Evolutionary conservation across 2,329 filamentous ascomycete genomes (phyloP).

Genomic region (Fusarium fujikuroi): DNA sequence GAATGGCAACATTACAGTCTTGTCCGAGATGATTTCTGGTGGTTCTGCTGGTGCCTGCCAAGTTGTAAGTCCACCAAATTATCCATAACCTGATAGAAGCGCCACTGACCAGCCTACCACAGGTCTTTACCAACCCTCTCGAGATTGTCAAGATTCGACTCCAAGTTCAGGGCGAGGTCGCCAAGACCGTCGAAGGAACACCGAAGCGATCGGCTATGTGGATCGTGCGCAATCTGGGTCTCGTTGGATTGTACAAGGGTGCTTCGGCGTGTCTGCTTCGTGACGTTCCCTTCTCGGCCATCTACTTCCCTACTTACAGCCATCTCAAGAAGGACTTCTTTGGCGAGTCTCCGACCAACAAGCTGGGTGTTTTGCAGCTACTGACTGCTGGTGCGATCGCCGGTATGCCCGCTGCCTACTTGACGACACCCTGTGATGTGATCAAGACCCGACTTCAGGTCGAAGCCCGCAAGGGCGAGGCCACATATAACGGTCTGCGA

Average conservation of each 20-base stretch:
- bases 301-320: constrained; percentile 97
- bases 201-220: constrained; percentile 94
- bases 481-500: constrained; percentile 84
- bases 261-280: constrained; percentile 93
- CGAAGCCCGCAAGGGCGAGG: constrained; percentile 95
- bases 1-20: constrained; percentile 76
- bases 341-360: constrained; percentile 87
- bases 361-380: constrained; percentile 89
- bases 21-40: constrained; percentile 85
- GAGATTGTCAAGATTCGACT: constrained; percentile 99
- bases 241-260: constrained; percentile 96
- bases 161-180: constrained; percentile 95
- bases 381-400: constrained; percentile 94
- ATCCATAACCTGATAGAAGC: neutral
- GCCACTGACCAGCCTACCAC: constrained; percentile 7
- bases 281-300: constrained; percentile 97
- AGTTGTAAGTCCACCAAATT: constrained; percentile 76
- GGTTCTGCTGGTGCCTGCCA: constrained; percentile 92
- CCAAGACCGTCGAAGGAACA: constrained; percentile 83
- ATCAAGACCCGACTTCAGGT: constrained; percentile 99
- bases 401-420: constrained; percentile 90
- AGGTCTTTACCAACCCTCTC: constrained; percentile 97
- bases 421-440: constrained; percentile 97
- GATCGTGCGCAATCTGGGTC: constrained; percentile 95
- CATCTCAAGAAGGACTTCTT: constrained; percentile 96